These are phyloP conservation scores for Dovyalis caffra DNA, from an alignment of 345 rosid genomes.

Conservation along the genomic window DNA sequence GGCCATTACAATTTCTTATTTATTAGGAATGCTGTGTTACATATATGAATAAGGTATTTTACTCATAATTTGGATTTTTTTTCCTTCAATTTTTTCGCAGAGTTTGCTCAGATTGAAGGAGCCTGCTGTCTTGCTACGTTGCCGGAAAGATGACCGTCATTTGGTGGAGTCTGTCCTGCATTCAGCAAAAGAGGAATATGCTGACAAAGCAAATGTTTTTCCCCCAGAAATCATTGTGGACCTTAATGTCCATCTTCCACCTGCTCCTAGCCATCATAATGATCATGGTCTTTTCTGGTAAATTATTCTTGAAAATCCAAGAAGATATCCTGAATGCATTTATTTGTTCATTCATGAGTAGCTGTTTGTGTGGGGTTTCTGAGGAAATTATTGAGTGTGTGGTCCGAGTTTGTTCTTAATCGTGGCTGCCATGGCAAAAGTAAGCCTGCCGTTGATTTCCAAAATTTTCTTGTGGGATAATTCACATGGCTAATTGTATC, in stretches of 20 bases:
- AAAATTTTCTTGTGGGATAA: not conserved
- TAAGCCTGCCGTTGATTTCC: not conserved
- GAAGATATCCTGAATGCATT: too few species aligned
- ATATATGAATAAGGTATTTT: not conserved
- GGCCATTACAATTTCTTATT: not conserved
- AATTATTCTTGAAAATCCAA: not conserved
- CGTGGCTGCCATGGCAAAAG: not conserved
- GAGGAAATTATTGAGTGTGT: not conserved
- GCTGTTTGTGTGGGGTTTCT: not conserved
- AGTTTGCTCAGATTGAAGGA: slow-evolving; percentile 92
- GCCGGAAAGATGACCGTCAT: slow-evolving; percentile 67
- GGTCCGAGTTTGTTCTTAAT: not conserved
- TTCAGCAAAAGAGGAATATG: slow-evolving; percentile 74
- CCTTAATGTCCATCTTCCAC: slow-evolving; percentile 65
- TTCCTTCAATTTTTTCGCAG: slow-evolving; percentile 30
- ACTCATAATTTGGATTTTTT: not conserved
- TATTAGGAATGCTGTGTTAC: not conserved
- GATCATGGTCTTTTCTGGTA: slow-evolving; percentile 81
- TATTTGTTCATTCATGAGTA: slow-evolving; percentile 3
- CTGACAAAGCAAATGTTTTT: slow-evolving; percentile 62
- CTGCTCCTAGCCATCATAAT: slow-evolving; percentile 75
- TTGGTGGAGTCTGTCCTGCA: slow-evolving; percentile 72
- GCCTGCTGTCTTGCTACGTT: slow-evolving; percentile 88
- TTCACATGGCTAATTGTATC: not conserved
- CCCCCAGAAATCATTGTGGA: slow-evolving; percentile 77